Evolutionary conservation across 257 asterid genomes (phyloP).

Genomic region (Galeopsis tetrahit): DNA sequence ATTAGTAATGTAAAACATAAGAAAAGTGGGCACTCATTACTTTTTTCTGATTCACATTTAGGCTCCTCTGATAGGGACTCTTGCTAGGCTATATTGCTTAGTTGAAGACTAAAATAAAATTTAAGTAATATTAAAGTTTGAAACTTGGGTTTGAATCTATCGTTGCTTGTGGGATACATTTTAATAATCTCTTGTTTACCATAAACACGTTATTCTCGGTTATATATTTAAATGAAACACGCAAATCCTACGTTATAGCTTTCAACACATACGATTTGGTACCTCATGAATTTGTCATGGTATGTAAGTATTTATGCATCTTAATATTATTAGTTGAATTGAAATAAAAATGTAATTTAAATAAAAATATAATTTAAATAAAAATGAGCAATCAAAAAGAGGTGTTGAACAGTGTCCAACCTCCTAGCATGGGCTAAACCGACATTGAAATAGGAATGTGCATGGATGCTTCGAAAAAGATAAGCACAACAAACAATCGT

Average conservation of each 20-base stretch:
- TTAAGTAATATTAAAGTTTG: not conserved
- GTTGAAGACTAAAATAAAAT: not conserved
- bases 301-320: too few relatives aligned
- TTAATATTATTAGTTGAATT: too few relatives aligned
- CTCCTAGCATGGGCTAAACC: too few relatives aligned
- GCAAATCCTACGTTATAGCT: not conserved
- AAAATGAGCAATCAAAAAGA: too few relatives aligned
- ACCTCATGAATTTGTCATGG: too few relatives aligned
- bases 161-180: not conserved
- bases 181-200: constrained; percentile 1
- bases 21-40: constrained; percentile 28
- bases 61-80: constrained; percentile 17
- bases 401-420: too few relatives aligned
- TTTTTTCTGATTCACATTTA: constrained; percentile 12
- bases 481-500: too few relatives aligned
- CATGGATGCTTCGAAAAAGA: too few relatives aligned
- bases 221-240: not conserved
- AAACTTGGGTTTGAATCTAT: not conserved
- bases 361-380: too few relatives aligned
- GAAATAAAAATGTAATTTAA: too few relatives aligned
- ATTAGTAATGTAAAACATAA: constrained; percentile 30
- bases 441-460: too few relatives aligned
- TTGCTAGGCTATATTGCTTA: constrained; percentile 1
- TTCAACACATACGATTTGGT: not conserved
- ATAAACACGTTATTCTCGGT: not conserved